Base-by-base conservation (phyloP, 148 eudicot species). In the Fagopyrum tataricum region DNA sequence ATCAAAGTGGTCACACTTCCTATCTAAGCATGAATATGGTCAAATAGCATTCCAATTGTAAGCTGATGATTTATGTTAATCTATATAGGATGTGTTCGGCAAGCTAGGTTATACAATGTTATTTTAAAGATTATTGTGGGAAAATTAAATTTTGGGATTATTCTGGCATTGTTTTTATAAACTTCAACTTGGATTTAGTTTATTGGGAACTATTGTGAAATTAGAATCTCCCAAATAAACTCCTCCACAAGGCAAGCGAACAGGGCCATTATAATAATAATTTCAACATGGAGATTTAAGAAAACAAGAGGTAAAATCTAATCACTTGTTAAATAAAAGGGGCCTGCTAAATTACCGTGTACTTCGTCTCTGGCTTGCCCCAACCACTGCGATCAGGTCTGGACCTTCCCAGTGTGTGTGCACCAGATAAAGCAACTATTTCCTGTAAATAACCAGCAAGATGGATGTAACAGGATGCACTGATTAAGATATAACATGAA, bases 351-450 rank as follows among this genome's bases (percentile, higher is more conserved):
- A 41, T 44, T 90, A 95, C 98, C 89, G 98, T 95, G 79, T 95
- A 95, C 75, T 90, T 90, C 4, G 98, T 95, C 84, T 89, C 93
- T 66, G 91, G 93, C 86, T 95, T 95, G 78, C 98, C 98, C 98
- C 98, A 95, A 74, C 98, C 98, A 81, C 98, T 95, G 72, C 98
- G 97, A 70, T 95, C 98, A 66, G 98, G 98, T 82, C 96, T 87
- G 41, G 98, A 90, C 83, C 98, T 90, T 56, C 98, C 98, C 76
- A 95, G 81, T 44, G 97, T 95, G 73, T 95, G 98, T 18, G 96
- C 98, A 79, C 98, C 98, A 72, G 98, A 95, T 73, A 95, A 82
- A 41, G 97, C 98, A 80, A 95, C 98, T 73, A 95, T 91, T 76
- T 95, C 98, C 98, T 95, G 85, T 73, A 46, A 66, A 56, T 55